These are phyloP conservation scores for Coemansia aciculifera DNA, from an alignment of 192 early-diverging fungal genomes.

Conservation along the genomic window DNA sequence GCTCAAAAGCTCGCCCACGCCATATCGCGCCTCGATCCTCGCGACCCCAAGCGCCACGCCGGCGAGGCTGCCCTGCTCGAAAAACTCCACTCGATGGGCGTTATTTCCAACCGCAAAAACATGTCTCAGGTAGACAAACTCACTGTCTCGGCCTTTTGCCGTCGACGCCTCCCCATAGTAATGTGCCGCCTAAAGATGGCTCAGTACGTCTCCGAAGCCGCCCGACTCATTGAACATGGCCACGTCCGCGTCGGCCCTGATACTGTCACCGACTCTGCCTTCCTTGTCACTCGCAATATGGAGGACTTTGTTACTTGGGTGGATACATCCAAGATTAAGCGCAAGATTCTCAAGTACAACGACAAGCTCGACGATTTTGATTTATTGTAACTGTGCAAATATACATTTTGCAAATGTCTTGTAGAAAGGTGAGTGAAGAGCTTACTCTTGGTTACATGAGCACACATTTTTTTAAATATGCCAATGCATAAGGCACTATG, in stretches of 20 bases:
- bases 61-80: slow-evolving; percentile 79
- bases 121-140: slow-evolving; percentile 79
- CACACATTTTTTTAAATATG: too few species aligned
- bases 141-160: slow-evolving; percentile 85
- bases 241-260: slow-evolving; percentile 93
- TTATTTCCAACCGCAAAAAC: slow-evolving; percentile 74
- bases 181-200: slow-evolving; percentile 96
- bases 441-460: too few species aligned
- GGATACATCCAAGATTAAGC: slow-evolving; percentile 95
- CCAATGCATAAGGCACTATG: too few species aligned
- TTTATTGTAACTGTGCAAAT: slow-evolving; percentile 60
- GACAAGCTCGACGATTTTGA: slow-evolving; percentile 92
- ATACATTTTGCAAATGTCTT: background rate
- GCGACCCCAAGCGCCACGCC: slow-evolving; percentile 74
- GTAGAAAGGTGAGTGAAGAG: too few species aligned
- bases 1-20: slow-evolving; percentile 81
- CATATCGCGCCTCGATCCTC: slow-evolving; percentile 81
- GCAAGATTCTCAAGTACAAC: slow-evolving; percentile 94
- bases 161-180: slow-evolving; percentile 82
- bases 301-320: slow-evolving; percentile 99
- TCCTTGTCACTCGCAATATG: slow-evolving; percentile 80
- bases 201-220: slow-evolving; percentile 88
- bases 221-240: slow-evolving; percentile 90
- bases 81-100: slow-evolving; percentile 83
- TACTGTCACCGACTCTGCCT: slow-evolving; percentile 88